A percentile compares a stretch with the other conserved stretches of the same genome.
Evolutionary conservation across 441 rosid genomes (phyloP).

Genomic region (Mallotus repandus): DNA sequence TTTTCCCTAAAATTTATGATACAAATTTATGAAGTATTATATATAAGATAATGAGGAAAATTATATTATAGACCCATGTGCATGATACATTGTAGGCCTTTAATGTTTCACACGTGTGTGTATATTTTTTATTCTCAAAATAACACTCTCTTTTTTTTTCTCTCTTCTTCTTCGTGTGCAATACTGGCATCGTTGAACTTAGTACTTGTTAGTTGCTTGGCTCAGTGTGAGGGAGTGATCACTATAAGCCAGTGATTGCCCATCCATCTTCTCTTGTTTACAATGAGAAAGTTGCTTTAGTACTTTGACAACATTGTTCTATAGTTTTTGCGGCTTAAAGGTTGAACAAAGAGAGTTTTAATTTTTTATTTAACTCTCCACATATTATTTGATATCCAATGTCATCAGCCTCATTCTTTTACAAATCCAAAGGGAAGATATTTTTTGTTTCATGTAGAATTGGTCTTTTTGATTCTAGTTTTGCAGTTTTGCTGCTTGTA

Average conservation of each 20-base stretch:
- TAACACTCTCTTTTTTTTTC: too few species aligned
- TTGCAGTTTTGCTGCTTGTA: conserved; percentile 33
- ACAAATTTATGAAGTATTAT: too few species aligned
- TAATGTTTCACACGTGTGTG: too few species aligned
- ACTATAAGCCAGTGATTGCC: conserved; percentile 91
- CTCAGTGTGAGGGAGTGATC: too few species aligned
- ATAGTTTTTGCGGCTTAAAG: conserved; percentile 43
- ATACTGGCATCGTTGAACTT: too few species aligned
- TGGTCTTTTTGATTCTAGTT: conserved; percentile 23
- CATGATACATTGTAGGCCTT: too few species aligned
- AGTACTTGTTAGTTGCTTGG: too few species aligned
- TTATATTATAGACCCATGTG: too few species aligned
- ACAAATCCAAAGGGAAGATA: conserved; percentile 27
- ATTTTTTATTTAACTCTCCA: conserved; percentile 19
- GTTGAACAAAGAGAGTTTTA: conserved; percentile 28
- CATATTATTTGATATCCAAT: conserved; percentile 19
- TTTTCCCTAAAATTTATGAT: too few species aligned
- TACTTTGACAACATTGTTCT: conserved; percentile 47
- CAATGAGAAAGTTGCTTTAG: conserved; percentile 79
- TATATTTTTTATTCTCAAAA: too few species aligned
- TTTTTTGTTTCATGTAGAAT: conserved; percentile 27
- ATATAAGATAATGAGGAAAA: too few species aligned
- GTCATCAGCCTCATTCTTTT: conserved; percentile 29
- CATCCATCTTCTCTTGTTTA: conserved; percentile 61
- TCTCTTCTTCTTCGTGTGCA: too few species aligned